Conservation (phyloP, 352 stramenopile species). For the Peronospora belbahrii region DNA sequence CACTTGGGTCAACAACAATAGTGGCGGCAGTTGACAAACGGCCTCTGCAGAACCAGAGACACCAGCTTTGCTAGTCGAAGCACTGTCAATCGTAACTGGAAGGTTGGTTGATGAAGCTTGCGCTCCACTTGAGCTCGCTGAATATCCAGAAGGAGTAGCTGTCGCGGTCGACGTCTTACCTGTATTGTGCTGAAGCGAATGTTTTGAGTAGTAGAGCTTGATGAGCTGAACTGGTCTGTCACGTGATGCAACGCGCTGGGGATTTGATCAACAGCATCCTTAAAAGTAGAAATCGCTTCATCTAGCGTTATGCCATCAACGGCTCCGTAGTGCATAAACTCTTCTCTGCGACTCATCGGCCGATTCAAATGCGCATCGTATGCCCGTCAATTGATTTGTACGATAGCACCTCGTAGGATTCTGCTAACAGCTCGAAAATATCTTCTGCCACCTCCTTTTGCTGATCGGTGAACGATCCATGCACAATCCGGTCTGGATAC, state of each 20-base stretch:
- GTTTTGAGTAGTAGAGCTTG: slow-evolving; percentile 58
- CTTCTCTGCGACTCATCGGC: slow-evolving; percentile 42
- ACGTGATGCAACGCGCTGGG: slow-evolving; percentile 38
- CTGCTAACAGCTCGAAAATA: slow-evolving; percentile 75
- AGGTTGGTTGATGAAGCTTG: slow-evolving; percentile 8
- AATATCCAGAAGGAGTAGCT: slow-evolving; percentile 2
- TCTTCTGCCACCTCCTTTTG: slow-evolving; percentile 63
- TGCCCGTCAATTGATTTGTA: slow-evolving; percentile 35
- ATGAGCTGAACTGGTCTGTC: slow-evolving; percentile 57
- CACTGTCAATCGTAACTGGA: slow-evolving; percentile 10
- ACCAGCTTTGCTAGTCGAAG: slow-evolving; percentile 1
- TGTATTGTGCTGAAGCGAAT: slow-evolving; percentile 38
- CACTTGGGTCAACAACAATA: slow-evolving; percentile 4
- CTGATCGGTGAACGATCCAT: slow-evolving; percentile 24
- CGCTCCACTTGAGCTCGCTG: not conserved
- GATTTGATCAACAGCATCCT: slow-evolving; percentile 55
- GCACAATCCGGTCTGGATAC: slow-evolving; percentile 68
- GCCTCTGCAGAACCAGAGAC: slow-evolving; percentile 1
- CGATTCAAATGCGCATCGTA: slow-evolving; percentile 62
- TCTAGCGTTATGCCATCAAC: slow-evolving; percentile 71
- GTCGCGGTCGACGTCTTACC: slow-evolving; percentile 13
- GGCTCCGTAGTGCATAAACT: slow-evolving; percentile 65
- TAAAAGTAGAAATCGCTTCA: slow-evolving; percentile 71
- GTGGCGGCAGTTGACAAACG: slow-evolving; percentile 6
- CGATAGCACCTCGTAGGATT: slow-evolving; percentile 78